Percentiles rank a stretch among this genome's conserved stretches.
These are phyloP conservation scores for Fallopia convolvulus DNA, from an alignment of 148 eudicot species.

Conservation along the genomic window DNA sequence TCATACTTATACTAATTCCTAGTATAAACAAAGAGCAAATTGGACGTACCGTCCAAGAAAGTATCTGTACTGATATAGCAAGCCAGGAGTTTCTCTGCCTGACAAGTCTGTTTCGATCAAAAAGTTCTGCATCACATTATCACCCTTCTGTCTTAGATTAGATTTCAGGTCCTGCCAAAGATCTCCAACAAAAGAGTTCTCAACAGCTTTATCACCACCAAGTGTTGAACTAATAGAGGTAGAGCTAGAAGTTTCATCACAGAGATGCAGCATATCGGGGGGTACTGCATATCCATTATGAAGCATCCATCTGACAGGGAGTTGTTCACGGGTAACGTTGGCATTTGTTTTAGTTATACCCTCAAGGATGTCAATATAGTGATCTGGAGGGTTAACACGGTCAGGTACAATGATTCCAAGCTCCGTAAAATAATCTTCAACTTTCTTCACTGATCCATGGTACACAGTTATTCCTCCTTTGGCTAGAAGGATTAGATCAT, in stretches of 20 bases:
- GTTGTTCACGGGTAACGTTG: slow-evolving; percentile 6
- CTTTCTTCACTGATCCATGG: slow-evolving; percentile 37
- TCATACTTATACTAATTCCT: neutral
- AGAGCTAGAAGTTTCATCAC: neutral
- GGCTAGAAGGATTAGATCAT: slow-evolving; percentile 43
- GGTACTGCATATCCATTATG: slow-evolving; percentile 39
- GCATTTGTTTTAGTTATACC: slow-evolving; percentile 19
- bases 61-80: slow-evolving; percentile 7
- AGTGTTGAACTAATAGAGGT: neutral
- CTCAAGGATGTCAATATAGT: slow-evolving; percentile 41
- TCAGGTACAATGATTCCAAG: slow-evolving; percentile 44
- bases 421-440: slow-evolving; percentile 35
- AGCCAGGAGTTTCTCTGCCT: neutral
- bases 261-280: slow-evolving; percentile 10
- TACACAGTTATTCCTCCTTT: slow-evolving; percentile 45
- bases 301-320: slow-evolving; percentile 44
- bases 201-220: slow-evolving; percentile 6
- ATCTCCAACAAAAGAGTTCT: slow-evolving; percentile 12
- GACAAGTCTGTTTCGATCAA: slow-evolving; percentile 10
- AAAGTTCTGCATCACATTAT: slow-evolving; percentile 8
- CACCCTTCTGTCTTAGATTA: neutral
- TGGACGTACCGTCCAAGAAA: slow-evolving; percentile 8
- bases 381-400: slow-evolving; percentile 42
- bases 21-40: neutral
- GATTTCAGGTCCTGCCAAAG: slow-evolving; percentile 11